A percentile compares a stretch with the other conserved stretches of the same genome.
These are phyloP conservation scores for Fusarium bactridioides DNA, from an alignment of 2,329 filamentous ascomycete species.

Conservation along the genomic window DNA sequence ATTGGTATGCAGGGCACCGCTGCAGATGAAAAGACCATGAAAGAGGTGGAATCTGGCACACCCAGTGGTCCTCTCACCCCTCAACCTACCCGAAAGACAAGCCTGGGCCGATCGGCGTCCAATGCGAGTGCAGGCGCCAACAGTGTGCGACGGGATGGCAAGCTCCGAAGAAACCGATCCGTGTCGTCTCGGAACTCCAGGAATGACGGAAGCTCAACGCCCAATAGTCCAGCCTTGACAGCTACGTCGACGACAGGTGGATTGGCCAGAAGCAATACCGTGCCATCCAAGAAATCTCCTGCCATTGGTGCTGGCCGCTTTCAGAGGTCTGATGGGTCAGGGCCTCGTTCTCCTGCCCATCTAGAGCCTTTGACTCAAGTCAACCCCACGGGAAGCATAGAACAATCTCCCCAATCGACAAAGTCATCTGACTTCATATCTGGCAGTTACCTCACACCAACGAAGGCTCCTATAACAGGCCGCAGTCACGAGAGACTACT, in stretches of 20 bases:
- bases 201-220: conserved; percentile 75
- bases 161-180: conserved; percentile 86
- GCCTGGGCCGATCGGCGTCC: conserved; percentile 72
- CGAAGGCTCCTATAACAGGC: conserved; percentile 45
- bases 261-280: conserved; percentile 79
- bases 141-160: conserved; percentile 81
- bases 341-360: conserved; percentile 45
- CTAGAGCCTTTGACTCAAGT: conserved; percentile 51
- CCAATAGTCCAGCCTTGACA: conserved; percentile 66
- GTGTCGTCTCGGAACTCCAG: conserved; percentile 89
- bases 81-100: conserved; percentile 61
- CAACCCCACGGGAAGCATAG: conserved; percentile 37
- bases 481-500: conserved; percentile 60
- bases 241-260: conserved; percentile 65
- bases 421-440: conserved; percentile 41
- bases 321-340: conserved; percentile 50
- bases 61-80: conserved; percentile 57
- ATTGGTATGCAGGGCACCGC: conserved; percentile 99
- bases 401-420: conserved; percentile 40
- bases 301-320: conserved; percentile 74
- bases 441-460: conserved; percentile 40
- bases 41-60: conserved; percentile 74
- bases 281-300: conserved; percentile 90
- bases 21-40: conserved; percentile 81
- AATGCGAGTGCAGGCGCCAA: conserved; percentile 89